Percentiles rank a stretch among this genome's conserved stretches.
Evolutionary conservation across 2,329 filamentous ascomycete genomes (phyloP).

Genomic region (Aureobasidium sp.): DNA sequence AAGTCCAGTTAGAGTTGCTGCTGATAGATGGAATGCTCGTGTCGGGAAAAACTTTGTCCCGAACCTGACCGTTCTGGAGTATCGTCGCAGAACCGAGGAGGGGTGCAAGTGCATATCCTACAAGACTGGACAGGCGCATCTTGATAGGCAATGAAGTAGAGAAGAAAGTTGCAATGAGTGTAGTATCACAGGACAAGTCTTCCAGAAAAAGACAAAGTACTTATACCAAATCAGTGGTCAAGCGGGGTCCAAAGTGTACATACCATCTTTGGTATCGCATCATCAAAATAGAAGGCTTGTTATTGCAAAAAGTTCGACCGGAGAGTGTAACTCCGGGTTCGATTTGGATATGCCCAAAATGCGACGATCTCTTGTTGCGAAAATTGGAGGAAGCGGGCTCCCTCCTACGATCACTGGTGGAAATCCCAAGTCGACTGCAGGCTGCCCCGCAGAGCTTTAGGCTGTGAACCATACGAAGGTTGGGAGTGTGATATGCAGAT

Average conservation of each 20-base stretch:
- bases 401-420: not conserved
- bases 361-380: not conserved
- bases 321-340: not conserved
- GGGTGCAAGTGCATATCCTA: slow-evolving; percentile 12
- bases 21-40: slow-evolving; percentile 28
- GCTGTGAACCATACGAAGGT: not conserved
- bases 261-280: not conserved
- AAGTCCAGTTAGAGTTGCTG: slow-evolving; percentile 34
- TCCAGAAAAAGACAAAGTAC: not conserved
- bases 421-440: not conserved
- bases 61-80: slow-evolving; percentile 36
- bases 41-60: slow-evolving; percentile 32
- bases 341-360: not conserved
- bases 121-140: not conserved
- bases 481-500: not conserved
- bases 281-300: not conserved
- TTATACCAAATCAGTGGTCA: not conserved
- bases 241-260: not conserved
- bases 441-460: not conserved
- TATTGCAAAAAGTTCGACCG: not conserved
- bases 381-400: not conserved
- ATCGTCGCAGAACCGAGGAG: slow-evolving; percentile 24
- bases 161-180: too few species aligned
- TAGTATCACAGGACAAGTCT: not conserved
- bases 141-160: not conserved